These are phyloP conservation scores for Astragalus membranaceus DNA, from an alignment of 306 rosid species.

Conservation along the genomic window DNA sequence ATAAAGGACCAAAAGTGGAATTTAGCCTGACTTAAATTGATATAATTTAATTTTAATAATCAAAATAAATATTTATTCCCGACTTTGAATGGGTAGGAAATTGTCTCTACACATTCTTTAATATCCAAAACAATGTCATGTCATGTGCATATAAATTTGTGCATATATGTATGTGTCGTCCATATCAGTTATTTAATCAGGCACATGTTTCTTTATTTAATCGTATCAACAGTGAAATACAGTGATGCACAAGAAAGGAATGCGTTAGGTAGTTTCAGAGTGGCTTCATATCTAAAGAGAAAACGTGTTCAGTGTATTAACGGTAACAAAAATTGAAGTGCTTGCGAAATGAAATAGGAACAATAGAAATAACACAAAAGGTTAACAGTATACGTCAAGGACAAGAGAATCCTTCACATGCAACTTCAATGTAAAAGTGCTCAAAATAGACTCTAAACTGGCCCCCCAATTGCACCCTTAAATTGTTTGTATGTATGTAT, in stretches of 20 bases:
- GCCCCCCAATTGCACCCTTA: background rate
- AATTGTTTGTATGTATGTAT: too few species aligned
- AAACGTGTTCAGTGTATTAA: background rate
- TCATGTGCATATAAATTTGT: constrained; percentile 12
- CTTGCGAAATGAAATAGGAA: background rate
- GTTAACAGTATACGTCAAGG: constrained; percentile 5
- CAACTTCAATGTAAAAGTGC: background rate
- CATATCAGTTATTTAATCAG: background rate
- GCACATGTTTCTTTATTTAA: background rate
- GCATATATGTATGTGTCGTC: background rate
- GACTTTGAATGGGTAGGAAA: too few species aligned
- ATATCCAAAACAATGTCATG: background rate
- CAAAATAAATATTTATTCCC: too few species aligned
- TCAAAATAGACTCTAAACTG: background rate
- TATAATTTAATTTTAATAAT: too few species aligned
- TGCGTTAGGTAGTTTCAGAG: background rate
- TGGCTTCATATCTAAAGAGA: background rate
- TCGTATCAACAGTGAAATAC: background rate
- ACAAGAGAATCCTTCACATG: constrained; percentile 21
- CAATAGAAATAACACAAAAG: constrained; percentile 12
- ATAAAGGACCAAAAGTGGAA: too few species aligned
- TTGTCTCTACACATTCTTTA: background rate
- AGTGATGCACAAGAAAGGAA: background rate
- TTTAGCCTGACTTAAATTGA: too few species aligned
- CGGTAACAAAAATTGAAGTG: background rate